Conservation (phyloP, 257 asterid genomes). For the Rhazya stricta region DNA sequence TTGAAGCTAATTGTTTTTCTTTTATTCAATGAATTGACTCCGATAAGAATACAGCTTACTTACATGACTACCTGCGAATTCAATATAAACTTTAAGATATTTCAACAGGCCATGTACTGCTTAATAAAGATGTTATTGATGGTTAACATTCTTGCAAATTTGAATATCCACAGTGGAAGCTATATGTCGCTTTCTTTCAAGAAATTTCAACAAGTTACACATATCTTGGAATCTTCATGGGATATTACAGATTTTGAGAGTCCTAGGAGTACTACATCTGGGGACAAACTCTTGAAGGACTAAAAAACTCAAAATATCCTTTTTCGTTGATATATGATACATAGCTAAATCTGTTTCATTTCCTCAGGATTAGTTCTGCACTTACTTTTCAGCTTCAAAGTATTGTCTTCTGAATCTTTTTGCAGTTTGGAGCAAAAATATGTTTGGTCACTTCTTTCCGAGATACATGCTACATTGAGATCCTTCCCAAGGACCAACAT, state of each 20-base stretch:
- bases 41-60: not conserved
- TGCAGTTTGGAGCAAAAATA: conserved; percentile 78
- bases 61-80: not conserved
- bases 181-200: not conserved
- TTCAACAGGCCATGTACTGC: not conserved
- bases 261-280: not conserved
- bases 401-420: not conserved
- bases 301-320: not conserved
- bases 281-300: not conserved
- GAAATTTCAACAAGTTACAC: not conserved
- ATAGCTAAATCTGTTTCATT: not conserved
- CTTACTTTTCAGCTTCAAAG: not conserved
- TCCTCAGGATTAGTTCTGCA: not conserved
- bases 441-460: conserved; percentile 94
- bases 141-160: not conserved
- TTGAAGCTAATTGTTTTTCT: not conserved
- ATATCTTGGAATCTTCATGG: not conserved
- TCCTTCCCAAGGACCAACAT: conserved; percentile 61
- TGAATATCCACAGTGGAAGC: not conserved
- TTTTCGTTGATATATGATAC: not conserved
- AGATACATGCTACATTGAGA: conserved; percentile 74
- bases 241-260: not conserved
- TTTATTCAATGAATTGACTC: not conserved
- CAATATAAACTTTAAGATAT: not conserved
- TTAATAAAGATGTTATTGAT: not conserved